Conservation (phyloP, 192 early-diverging fungal species). For the Podila verticillata region DNA sequence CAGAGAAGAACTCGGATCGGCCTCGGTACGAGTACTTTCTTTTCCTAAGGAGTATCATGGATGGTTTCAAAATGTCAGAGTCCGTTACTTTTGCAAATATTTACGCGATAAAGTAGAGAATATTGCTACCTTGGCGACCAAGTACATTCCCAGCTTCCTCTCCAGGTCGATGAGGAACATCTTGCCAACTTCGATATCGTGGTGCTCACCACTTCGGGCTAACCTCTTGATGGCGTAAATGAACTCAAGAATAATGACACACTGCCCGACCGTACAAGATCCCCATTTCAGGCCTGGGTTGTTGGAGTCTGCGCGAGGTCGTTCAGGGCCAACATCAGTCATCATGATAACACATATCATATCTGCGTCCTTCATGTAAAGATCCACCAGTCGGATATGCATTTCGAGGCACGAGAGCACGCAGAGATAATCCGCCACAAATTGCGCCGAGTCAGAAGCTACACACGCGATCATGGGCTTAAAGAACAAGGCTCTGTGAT, state of each 20-base stretch:
- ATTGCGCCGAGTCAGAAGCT: constrained; percentile 54
- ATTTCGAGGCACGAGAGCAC: constrained; percentile 53
- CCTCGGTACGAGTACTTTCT: constrained; percentile 53
- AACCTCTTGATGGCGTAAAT: constrained; percentile 57
- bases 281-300: constrained; percentile 52
- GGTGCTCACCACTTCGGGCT: constrained; percentile 46
- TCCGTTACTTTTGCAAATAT: too few species aligned
- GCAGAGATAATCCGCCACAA: constrained; percentile 52
- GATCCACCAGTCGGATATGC: constrained; percentile 59
- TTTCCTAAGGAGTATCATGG: constrained; percentile 43
- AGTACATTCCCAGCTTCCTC: constrained; percentile 56
- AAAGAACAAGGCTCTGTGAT: constrained; percentile 52
- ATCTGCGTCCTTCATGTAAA: constrained; percentile 66
- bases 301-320: constrained; percentile 14
- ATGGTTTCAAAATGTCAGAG: constrained; percentile 13
- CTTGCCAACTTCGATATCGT: constrained; percentile 60
- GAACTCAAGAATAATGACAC: constrained; percentile 60
- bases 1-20: constrained; percentile 61
- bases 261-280: constrained; percentile 64
- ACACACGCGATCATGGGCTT: constrained; percentile 66
- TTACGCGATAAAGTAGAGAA: too few species aligned
- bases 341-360: constrained; percentile 64
- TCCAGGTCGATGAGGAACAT: constrained; percentile 69
- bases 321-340: constrained; percentile 59
- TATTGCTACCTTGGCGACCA: constrained; percentile 37